Base-by-base conservation (phyloP, 306 rosid species). In the Trifolium pratense region DNA sequence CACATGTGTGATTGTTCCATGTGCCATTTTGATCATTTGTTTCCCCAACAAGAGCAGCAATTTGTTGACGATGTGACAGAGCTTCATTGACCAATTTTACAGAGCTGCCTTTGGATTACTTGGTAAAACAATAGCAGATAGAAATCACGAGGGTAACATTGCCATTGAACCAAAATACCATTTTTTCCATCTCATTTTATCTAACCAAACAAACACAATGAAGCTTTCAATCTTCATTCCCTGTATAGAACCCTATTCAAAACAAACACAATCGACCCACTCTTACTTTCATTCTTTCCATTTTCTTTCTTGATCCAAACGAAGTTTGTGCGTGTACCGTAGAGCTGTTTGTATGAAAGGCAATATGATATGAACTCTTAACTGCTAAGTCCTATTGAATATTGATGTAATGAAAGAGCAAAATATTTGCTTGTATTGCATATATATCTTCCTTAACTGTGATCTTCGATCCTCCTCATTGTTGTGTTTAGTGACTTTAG, bases 401-500 rank as follows among this genome's bases (percentile, higher is more conserved):
- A 2, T 29, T 29, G 26, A 2, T 39, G 45, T 36, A 46, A 69
- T 13, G 18, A 78, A 49, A 16, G 64, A 60, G 31, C 15, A 29
- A 32, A 51, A 15, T 61, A 5, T 42, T 49, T 62, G 67, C n/a
- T 42, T 63, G 42, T 64, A 65, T 55, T 65, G 14, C 20, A 13
- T 36, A 42, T 55, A 10, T 21, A 17, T 55, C 18, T 37, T 69
- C 58, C 31, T 51, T 49, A 46, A 11, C 11, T 3, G 10, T 37
- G 40, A 70, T 62, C 39, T 78, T 59, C 62, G 43, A 40, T 40
- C 68, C 43, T 37, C 63, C 56, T 58, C 10, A 26, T 74, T 34
- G 60, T 40, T 40, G 36, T 71, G 46, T 56, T 39, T 42, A 4
- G 6, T 29, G 32, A 29, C 6, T 29, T 29, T 4, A 11, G 29